phyloP scores from a whole-genome alignment of 148 eudicot species.

The Silene uniflora region DNA sequence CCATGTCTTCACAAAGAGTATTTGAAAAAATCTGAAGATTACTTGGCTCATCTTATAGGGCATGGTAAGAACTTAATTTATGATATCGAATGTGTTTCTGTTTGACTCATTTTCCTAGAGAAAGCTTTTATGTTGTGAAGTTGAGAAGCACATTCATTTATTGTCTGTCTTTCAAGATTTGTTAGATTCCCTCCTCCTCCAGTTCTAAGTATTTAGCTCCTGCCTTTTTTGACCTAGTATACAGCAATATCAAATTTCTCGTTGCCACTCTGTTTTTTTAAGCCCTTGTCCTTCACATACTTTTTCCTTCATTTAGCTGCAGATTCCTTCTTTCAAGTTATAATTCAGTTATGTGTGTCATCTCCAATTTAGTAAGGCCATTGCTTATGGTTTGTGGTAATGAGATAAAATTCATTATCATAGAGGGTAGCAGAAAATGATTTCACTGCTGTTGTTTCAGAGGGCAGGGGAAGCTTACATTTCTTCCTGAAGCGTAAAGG shows the following conservation, averaged over 20 bases:
- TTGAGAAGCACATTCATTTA: not conserved
- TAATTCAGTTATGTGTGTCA: not conserved
- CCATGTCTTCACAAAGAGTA: slow-evolving; percentile 82
- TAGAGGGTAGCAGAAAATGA: not conserved
- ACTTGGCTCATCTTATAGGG: slow-evolving; percentile 89
- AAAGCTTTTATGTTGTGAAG: not conserved
- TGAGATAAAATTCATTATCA: not conserved
- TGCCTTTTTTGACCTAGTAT: not conserved
- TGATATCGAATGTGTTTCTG: slow-evolving; percentile 2
- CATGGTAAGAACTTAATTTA: slow-evolving; percentile 60
- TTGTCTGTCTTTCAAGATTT: not conserved
- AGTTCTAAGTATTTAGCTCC: not conserved
- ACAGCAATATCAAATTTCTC: not conserved
- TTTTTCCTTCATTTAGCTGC: slow-evolving; percentile 1
- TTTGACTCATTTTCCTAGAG: not conserved
- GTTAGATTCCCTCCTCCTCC: slow-evolving; percentile 2
- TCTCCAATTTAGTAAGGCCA: not conserved
- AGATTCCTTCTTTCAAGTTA: not conserved
- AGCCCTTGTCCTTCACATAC: not conserved
- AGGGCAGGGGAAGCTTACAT: slow-evolving; percentile 93
- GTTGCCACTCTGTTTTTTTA: not conserved
- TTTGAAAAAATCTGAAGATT: slow-evolving; percentile 85
- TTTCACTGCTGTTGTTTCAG: slow-evolving; percentile 40
- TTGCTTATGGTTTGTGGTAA: slow-evolving; percentile 1
- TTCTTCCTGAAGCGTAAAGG: slow-evolving; percentile 81